Conservation (phyloP, 2,329 filamentous ascomycete species). For the Diaporthe citrichinensis region DNA sequence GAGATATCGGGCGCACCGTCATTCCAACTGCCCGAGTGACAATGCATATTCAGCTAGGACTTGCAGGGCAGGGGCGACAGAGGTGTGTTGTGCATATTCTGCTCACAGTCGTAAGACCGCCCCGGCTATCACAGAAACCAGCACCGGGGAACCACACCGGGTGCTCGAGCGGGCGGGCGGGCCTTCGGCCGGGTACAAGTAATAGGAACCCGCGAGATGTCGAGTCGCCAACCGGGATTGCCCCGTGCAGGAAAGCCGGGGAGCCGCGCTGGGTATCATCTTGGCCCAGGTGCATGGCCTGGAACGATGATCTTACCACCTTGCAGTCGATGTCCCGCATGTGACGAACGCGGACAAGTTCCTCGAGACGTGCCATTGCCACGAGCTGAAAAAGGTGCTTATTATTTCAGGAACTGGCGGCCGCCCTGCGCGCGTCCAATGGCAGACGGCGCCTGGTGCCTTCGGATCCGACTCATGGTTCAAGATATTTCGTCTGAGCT, state of each 20-base stretch:
- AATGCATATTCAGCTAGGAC: not conserved
- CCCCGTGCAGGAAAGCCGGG: conserved; percentile 3
- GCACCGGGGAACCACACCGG: not conserved
- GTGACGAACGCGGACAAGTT: not conserved
- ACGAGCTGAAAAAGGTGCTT: conserved; percentile 20
- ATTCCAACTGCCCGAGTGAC: not conserved
- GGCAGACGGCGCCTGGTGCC: not conserved
- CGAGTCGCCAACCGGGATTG: conserved; percentile 12
- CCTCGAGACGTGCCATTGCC: conserved; percentile 16
- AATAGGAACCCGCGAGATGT: not conserved
- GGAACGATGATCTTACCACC: conserved; percentile 12
- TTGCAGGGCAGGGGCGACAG: not conserved
- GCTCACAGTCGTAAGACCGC: not conserved
- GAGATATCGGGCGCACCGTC: not conserved
- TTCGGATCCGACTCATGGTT: conserved; percentile 19
- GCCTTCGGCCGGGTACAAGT: conserved; percentile 15
- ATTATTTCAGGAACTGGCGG: conserved; percentile 10
- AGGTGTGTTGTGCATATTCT: not conserved
- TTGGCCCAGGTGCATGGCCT: conserved; percentile 3
- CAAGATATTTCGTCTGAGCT: conserved; percentile 2
- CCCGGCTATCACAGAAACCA: not conserved
- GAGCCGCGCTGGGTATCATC: conserved; percentile 17
- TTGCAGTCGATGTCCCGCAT: not conserved
- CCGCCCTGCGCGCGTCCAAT: conserved; percentile 5
- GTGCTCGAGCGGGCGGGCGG: conserved; percentile 7